Evolutionary conservation across 129 eudicot genomes (phyloP).

Genomic region (carrot (Daucus carota)): DNA sequence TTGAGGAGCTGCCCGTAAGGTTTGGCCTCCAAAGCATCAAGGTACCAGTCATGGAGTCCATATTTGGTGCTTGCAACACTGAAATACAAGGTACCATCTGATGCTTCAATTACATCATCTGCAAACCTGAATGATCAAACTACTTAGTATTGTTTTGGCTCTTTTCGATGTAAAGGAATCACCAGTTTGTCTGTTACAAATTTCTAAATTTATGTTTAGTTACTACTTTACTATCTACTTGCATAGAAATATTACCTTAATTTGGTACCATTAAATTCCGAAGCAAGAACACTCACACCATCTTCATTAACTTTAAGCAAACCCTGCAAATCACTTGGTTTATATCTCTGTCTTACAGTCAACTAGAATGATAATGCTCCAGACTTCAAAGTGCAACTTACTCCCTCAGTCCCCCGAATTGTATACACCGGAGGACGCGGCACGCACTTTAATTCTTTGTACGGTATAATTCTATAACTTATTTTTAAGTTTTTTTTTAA

Average conservation of each 20-base stretch:
- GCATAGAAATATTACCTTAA: conserved; percentile 28
- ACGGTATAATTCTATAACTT: too few species aligned
- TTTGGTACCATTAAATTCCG: conserved; percentile 53
- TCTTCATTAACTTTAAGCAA: conserved; percentile 61
- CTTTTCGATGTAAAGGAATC: background rate
- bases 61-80: conserved; percentile 71
- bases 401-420: too few species aligned
- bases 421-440: too few species aligned
- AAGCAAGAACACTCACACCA: conserved; percentile 50
- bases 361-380: too few species aligned
- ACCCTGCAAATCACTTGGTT: conserved; percentile 40
- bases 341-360: background rate
- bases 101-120: conserved; percentile 64
- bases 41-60: conserved; percentile 43
- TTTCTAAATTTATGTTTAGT: background rate
- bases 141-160: background rate
- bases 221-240: background rate
- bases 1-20: conserved; percentile 83
- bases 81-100: conserved; percentile 70
- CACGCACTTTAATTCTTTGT: too few species aligned
- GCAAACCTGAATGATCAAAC: conserved; percentile 41
- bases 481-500: too few species aligned
- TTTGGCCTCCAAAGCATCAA: conserved; percentile 63
- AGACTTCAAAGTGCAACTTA: too few species aligned
- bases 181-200: background rate